Base-by-base conservation (phyloP, 495 filamentous ascomycete species). In the Stereocaulon alpinum region DNA sequence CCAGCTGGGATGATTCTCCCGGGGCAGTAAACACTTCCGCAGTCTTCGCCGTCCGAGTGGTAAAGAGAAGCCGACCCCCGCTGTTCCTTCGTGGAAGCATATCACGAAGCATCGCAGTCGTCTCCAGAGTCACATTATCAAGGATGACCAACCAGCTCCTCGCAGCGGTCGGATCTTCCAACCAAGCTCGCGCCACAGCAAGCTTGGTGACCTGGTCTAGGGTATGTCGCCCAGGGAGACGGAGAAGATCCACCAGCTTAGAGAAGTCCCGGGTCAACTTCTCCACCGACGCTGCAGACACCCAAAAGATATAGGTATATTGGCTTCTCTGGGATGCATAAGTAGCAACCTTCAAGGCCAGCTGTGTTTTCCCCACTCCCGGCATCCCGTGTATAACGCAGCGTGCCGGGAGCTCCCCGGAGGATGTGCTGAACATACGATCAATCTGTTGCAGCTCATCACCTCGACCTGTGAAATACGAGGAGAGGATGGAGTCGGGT, bases 341-440 rank as follows among this genome's bases (percentile, higher is more conserved):
- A 1, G 53, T 61, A 12, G 59, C 59, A 30, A 45, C 56, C 55
- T 48, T 17, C 52, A 61, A 50, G 6, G 53, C 59, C 59, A 61
- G 59, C 59, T 61, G 59, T 42, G 59, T 61, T 37, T 61, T 61
- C 22, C 59, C 59, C 15, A 61, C 30, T 7, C 53, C 59, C 2
- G 57, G 57, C 45, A 55, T 61, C n/a, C 59, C 59, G 40, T 61
- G 42, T 18, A 61, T 51, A 17, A 57, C n/a, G 18, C 53, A 61
- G 53, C 53, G 27, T 3, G 15, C 24, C 0, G 42, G 52, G 17
- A 10, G 51, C 27, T 56, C 41, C 12, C 30, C 30, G n/a, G 43
- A 37, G 20, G 59, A 61, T 48, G 52, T 41, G 49, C 42, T 20
- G 52, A 61, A 50, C 30, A n/a, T 29, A 17, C 29, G 22, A 49